Base-by-base conservation (phyloP, 768 basidiomycete genomes). In the Phaffia australis region DNA sequence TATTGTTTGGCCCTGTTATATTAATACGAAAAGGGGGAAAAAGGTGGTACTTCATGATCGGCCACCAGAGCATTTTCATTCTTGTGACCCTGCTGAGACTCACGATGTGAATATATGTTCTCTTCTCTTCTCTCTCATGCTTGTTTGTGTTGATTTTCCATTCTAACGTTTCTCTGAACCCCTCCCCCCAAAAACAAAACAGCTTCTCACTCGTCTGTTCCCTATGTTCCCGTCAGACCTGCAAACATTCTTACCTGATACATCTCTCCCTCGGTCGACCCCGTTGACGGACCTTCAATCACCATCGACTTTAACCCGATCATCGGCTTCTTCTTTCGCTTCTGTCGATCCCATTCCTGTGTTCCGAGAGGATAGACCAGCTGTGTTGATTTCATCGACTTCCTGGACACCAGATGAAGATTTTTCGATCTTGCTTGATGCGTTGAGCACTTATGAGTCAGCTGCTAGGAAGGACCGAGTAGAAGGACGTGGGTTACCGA, bases 401-500 rank as follows among this genome's bases (percentile, higher is more conserved):
- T 91, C 88, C 19, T 98, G 94, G 94, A 98, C 95, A 0, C 84
- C 89, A 7, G 95, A 99, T 72, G 95, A 99, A 75, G 92, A 98
- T 75, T 97, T 99, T 70, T 78, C 81, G 11, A 82, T 95, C 60
- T 83, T 99, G 21, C 76, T 97, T 25, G 80, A 83, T 23, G 90
- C 91, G 2, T 78, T 99, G 49, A 74, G 77, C 18, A 51, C 77
- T 19, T 98, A 95, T 74, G 86, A 98, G 70, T 65, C 73, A 18
- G 82, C 79, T 27, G 86, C 84, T 21, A 71, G 73, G 27, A 73
- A 75, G 0, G 23, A 58, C 14, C 56, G 11, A 29, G 9, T 9
- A 15, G 16, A 4, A 23, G 25, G 35, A 52, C 8, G 35, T 5
- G 56, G 46, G 25, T 8, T 60, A n/a, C 48, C 92, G 1, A 87